A percentile compares a stretch with the other conserved stretches of the same genome.
These are phyloP conservation scores for Carex littledalei DNA, from an alignment of 176 grass and related monocot species.

Conservation along the genomic window DNA sequence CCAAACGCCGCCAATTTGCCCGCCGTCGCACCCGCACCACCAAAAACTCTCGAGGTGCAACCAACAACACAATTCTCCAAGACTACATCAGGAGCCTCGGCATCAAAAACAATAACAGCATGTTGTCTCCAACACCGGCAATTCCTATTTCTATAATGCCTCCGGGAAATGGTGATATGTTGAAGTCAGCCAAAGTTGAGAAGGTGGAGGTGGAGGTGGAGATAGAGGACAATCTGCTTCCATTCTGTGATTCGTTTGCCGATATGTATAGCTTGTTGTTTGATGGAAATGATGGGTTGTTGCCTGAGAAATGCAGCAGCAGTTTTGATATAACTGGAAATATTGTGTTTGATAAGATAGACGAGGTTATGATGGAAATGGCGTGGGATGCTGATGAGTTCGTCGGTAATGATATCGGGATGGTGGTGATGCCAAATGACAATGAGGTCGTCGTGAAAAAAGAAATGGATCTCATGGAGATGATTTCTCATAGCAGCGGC, in stretches of 20 bases:
- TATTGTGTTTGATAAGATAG: conserved; percentile 36
- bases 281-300: conserved; percentile 22
- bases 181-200: neutral
- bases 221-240: conserved; percentile 24
- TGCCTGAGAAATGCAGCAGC: neutral
- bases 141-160: neutral
- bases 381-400: conserved; percentile 33
- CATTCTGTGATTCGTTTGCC: conserved; percentile 32
- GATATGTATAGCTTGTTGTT: conserved; percentile 42
- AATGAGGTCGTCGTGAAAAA: conserved; percentile 31
- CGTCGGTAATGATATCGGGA: neutral
- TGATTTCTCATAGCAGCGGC: conserved; percentile 33
- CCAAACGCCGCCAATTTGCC: conserved; percentile 69
- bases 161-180: neutral
- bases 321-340: neutral
- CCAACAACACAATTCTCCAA: conserved; percentile 57
- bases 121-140: neutral
- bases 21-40: conserved; percentile 30
- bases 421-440: neutral
- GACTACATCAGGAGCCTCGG: conserved; percentile 81
- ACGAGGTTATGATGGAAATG: conserved; percentile 52
- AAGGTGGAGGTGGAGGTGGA: neutral
- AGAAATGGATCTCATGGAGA: conserved; percentile 60
- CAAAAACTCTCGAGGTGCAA: conserved; percentile 40
- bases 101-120: conserved; percentile 2